Evolutionary conservation across 768 basidiomycete species (phyloP).

Genomic region (Brasilioporus rufonigricans): DNA sequence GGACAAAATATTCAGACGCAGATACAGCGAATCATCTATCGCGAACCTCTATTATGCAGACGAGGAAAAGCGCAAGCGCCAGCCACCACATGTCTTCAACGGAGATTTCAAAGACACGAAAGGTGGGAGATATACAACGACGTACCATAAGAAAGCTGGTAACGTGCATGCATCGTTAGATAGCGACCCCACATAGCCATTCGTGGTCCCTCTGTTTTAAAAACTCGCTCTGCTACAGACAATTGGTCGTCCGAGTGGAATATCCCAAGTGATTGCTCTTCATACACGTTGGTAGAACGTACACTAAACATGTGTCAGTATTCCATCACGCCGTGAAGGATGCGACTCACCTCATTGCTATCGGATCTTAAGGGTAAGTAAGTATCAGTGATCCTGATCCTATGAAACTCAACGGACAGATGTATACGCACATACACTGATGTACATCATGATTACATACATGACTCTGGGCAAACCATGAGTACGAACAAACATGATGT

Average conservation of each 20-base stretch:
- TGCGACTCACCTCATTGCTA: constrained; percentile 66
- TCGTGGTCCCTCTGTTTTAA: constrained; percentile 44
- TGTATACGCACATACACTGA: constrained; percentile 65
- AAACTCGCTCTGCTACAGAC: constrained; percentile 44
- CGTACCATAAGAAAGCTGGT: constrained; percentile 88
- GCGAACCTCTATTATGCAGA: constrained; percentile 90
- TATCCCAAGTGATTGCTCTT: constrained; percentile 87
- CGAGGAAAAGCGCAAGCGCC: constrained; percentile 73
- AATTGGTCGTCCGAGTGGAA: constrained; percentile 53
- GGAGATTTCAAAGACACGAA: background rate
- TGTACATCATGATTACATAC: constrained; percentile 94
- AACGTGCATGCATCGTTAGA: constrained; percentile 76
- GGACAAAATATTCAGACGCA: constrained; percentile 2
- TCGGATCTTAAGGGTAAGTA: constrained; percentile 52
- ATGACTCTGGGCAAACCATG: constrained; percentile 53
- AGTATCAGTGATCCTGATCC: background rate
- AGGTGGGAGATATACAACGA: background rate
- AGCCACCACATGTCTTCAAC: constrained; percentile 96
- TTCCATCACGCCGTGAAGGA: background rate
- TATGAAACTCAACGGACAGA: background rate
- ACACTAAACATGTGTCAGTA: constrained; percentile 47
- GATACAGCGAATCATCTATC: background rate
- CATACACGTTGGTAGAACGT: constrained; percentile 91
- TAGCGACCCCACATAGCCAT: constrained; percentile 74
- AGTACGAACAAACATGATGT: background rate